Evolutionary conservation across 75 land plant species (phyloP).

Genomic region (Cryptomeria japonica): DNA sequence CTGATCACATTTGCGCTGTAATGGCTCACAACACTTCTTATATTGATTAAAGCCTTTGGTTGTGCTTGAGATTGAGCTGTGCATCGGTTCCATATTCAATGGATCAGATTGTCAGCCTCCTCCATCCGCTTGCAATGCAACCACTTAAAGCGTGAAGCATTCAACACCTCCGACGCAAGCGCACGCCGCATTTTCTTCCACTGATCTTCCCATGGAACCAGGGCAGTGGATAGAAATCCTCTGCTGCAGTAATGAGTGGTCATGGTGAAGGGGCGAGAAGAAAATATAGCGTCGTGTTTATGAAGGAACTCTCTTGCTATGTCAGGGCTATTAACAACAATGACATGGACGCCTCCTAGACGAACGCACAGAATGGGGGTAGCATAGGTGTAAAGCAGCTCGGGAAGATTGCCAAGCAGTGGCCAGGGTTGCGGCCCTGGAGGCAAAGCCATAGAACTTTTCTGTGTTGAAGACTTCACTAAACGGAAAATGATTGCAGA

Average conservation of each 20-base stretch:
- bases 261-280: too few relatives aligned
- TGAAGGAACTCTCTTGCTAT: slow-evolving; percentile 43
- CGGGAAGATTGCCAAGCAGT: slow-evolving; percentile 37
- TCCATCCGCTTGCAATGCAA: slow-evolving; percentile 27
- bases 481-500: background rate
- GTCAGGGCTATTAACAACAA: slow-evolving; percentile 23
- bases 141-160: slow-evolving; percentile 34
- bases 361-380: slow-evolving; percentile 56
- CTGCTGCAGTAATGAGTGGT: too few relatives aligned
- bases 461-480: background rate
- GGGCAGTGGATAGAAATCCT: slow-evolving; percentile 25
- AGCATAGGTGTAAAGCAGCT: slow-evolving; percentile 19
- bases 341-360: slow-evolving; percentile 26
- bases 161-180: slow-evolving; percentile 43
- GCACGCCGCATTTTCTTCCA: slow-evolving; percentile 57
- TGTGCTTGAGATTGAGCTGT: background rate
- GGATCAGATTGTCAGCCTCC: slow-evolving; percentile 32
- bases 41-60: slow-evolving; percentile 4
- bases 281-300: slow-evolving; percentile 32
- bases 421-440: background rate
- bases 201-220: slow-evolving; percentile 52
- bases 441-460: background rate
- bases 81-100: slow-evolving; percentile 19
- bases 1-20: slow-evolving; percentile 19
- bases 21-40: slow-evolving; percentile 13